Evolutionary conservation across 306 rosid genomes (phyloP).

Genomic region (Ziziphus jujuba): DNA sequence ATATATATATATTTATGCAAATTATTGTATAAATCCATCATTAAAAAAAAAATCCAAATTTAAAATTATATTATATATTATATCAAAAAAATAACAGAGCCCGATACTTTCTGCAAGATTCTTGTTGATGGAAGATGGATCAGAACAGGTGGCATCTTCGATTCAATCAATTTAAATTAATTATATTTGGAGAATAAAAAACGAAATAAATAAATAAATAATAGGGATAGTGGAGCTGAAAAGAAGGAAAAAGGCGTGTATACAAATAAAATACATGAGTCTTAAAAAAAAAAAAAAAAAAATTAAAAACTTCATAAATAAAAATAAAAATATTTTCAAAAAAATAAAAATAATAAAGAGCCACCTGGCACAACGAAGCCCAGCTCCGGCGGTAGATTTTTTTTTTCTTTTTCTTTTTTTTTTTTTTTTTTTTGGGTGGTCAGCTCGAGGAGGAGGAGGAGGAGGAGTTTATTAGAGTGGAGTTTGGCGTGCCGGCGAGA

Average conservation of each 20-base stretch:
- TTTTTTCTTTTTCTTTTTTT: background rate
- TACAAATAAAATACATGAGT: conserved; percentile 59
- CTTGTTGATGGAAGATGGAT: background rate
- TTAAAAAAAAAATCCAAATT: no score
- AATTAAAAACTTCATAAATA: conserved; percentile 17
- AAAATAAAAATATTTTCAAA: conserved; percentile 31
- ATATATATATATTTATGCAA: no score
- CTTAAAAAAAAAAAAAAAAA: conserved; percentile 18
- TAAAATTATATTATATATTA: background rate
- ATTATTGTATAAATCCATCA: no score
- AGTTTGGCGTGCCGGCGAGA: conserved; percentile 41
- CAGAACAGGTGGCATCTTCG: conserved; percentile 42
- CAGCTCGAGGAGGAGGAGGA: conserved; percentile 46
- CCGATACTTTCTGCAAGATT: conserved; percentile 8
- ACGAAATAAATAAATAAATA: background rate
- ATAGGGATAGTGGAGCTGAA: conserved; percentile 25
- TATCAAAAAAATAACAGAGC: background rate
- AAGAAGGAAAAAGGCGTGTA: conserved; percentile 46
- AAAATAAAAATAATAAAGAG: conserved; percentile 18
- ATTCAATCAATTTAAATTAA: conserved; percentile 19
- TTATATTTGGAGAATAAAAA: background rate
- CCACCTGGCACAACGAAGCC: conserved; percentile 57
- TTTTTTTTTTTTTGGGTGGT: background rate
- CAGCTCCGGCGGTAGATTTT: conserved; percentile 11
- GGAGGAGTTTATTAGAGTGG: conserved; percentile 24